Base-by-base conservation (phyloP, 306 rosid genomes). In the Boehmeria nivea region DNA sequence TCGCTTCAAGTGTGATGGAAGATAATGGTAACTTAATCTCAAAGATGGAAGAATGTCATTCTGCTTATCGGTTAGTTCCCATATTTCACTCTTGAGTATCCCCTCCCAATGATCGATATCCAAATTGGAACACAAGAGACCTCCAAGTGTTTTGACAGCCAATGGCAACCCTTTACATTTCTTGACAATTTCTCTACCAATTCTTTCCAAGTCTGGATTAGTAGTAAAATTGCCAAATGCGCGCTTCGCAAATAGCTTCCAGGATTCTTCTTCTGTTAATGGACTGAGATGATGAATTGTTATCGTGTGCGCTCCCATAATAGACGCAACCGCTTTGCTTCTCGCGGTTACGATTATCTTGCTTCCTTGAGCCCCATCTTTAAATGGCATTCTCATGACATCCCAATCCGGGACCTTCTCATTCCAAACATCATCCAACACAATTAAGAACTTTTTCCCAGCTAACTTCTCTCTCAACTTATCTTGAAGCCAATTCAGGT, bases 131-230 rank as follows among this genome's bases (percentile, higher is more conserved):
- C 40, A 34, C 50, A 65, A 16, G 22, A 65, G 63, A 8, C 49
- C 48, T n/a, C 63, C 71, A 46, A 65, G 54, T 25, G 71, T 38
- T 25, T 65, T 65, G 0, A 26, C 55, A 28, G 71, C 64, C 10
- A 65, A 65, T 6, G 71, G 64, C 34, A 65, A 34, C 8, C 64
- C 71, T 2, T 12, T 12, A 6, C 54, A 64, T 8, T 51, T 55
- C 37, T 54, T 28, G 10, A 43, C 45, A 12, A 53, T 62, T 25
- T 62, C 19, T 43, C 21, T 28, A 6, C 69, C 61, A 8, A 44
- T 54, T 22, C 17, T 46, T 15, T 33, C 49, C 9, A 65, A 12
- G 11, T 5, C 24, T 1, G 20, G 21, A 24, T 37, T 6, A 56
- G n/a, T n/a, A n/a, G 13, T 14, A 34, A 9, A 31, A 4, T 12